These are phyloP conservation scores for Thuidium tamariscinum DNA, from an alignment of 225 moss, liverwort and hornwort species.

Conservation along the genomic window DNA sequence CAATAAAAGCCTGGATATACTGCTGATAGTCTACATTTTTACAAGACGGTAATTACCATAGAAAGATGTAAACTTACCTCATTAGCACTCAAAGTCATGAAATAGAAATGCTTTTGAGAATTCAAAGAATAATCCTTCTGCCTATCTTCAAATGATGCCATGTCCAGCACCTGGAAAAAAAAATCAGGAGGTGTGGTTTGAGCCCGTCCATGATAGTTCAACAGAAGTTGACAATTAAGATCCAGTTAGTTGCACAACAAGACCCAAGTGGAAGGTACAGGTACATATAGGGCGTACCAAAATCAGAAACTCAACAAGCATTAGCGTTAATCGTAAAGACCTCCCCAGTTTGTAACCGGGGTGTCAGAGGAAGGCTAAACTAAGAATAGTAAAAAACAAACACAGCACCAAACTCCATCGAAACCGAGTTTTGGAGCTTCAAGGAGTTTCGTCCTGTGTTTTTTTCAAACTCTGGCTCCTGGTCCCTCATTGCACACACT, in stretches of 20 bases:
- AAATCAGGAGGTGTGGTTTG: neutral
- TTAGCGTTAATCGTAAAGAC: neutral
- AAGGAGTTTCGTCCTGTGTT: no score
- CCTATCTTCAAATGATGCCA: slow-evolving; percentile 65
- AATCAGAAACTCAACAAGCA: neutral
- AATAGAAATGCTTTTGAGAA: slow-evolving; percentile 91
- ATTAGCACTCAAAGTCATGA: slow-evolving; percentile 75
- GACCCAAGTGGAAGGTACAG: neutral
- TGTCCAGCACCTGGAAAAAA: slow-evolving; percentile 62
- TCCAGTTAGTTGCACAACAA: neutral
- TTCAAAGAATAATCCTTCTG: slow-evolving; percentile 81
- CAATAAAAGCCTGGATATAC: neutral
- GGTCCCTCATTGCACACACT: no score
- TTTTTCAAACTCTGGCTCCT: no score
- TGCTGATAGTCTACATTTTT: neutral
- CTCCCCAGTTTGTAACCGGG: no score
- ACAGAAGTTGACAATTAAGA: neutral
- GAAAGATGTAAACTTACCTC: slow-evolving; percentile 35
- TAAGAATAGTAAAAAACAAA: no score
- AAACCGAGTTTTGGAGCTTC: no score
- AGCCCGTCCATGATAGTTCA: neutral
- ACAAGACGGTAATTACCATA: neutral
- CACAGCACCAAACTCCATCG: no score
- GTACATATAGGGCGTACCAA: neutral
- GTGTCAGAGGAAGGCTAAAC: no score